Conservation (phyloP, 2,329 filamentous ascomycete genomes). For the Fonsecaea nubica region DNA sequence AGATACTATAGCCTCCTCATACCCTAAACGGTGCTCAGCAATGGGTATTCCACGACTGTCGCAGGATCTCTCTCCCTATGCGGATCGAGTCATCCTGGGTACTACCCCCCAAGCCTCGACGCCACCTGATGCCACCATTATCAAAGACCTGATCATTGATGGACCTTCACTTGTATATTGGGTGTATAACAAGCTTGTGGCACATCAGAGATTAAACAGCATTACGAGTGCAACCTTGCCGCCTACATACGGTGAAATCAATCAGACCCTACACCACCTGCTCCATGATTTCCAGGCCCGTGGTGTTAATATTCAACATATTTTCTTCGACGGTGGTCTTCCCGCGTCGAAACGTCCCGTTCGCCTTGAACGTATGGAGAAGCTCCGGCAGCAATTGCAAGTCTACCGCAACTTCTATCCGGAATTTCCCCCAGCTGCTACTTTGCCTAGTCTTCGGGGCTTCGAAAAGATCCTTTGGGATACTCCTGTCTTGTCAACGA, state of each 20-base stretch:
- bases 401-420: constrained; percentile 41
- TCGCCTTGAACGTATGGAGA: constrained; percentile 66
- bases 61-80: constrained; percentile 61
- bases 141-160: constrained; percentile 65
- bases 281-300: constrained; percentile 64
- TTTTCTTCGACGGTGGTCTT: constrained; percentile 87
- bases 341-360: constrained; percentile 69
- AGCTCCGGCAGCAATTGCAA: constrained; percentile 63
- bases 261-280: constrained; percentile 65
- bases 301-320: constrained; percentile 60
- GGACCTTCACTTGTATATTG: constrained; percentile 80
- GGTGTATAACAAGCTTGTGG: constrained; percentile 65
- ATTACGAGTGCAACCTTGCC: constrained; percentile 51
- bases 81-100: constrained; percentile 51
- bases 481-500: constrained; percentile 28
- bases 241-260: constrained; percentile 70
- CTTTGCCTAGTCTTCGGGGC: constrained; percentile 3
- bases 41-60: constrained; percentile 69
- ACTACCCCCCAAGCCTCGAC: constrained; percentile 10
- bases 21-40: not conserved
- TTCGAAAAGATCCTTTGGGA: constrained; percentile 31
- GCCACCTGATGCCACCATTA: constrained; percentile 3
- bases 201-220: constrained; percentile 36
- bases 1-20: not conserved
- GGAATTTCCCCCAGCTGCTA: constrained; percentile 12